Percentiles rank a stretch among this genome's conserved stretches.
Conservation (phyloP, 176 grass and related monocot species). For the Alloteropsis semialata region DNA sequence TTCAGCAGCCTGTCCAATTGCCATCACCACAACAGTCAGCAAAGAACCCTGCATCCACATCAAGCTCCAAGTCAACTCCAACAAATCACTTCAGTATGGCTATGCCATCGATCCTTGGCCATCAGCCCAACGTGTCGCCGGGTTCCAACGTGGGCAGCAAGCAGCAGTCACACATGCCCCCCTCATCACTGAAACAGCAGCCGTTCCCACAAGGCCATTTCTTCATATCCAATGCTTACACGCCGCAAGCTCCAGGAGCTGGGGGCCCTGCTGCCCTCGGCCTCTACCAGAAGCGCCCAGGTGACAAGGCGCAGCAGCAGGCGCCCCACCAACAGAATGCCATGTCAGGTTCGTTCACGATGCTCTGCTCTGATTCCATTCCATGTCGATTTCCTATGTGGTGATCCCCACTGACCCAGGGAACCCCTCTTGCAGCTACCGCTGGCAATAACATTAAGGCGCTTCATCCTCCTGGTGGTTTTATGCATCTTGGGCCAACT, state of each 20-base stretch:
- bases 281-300: conserved; percentile 58
- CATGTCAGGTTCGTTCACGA: conserved; percentile 4
- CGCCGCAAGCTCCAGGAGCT: conserved; percentile 46
- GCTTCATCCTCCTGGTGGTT: conserved; percentile 37
- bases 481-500: conserved; percentile 51
- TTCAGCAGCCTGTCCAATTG: conserved; percentile 29
- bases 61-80: conserved; percentile 47
- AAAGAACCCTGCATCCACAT: conserved; percentile 58
- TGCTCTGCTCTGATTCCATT: conserved; percentile 19
- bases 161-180: conserved; percentile 50
- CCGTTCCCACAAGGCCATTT: conserved; percentile 44
- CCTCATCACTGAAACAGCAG: conserved; percentile 50
- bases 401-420: conserved; percentile 19
- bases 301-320: conserved; percentile 49
- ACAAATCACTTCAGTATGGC: conserved; percentile 52
- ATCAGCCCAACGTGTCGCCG: conserved; percentile 51
- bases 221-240: conserved; percentile 54
- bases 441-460: conserved; percentile 56
- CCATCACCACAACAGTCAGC: conserved; percentile 55
- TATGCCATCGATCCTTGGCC: conserved; percentile 74
- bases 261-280: conserved; percentile 26
- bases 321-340: conserved; percentile 42
- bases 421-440: conserved; percentile 36
- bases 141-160: conserved; percentile 51
- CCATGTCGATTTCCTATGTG: conserved; percentile 10